Evolutionary conservation across 192 early-diverging fungal genomes (phyloP).

Genomic region (Spizellomyces sp.): DNA sequence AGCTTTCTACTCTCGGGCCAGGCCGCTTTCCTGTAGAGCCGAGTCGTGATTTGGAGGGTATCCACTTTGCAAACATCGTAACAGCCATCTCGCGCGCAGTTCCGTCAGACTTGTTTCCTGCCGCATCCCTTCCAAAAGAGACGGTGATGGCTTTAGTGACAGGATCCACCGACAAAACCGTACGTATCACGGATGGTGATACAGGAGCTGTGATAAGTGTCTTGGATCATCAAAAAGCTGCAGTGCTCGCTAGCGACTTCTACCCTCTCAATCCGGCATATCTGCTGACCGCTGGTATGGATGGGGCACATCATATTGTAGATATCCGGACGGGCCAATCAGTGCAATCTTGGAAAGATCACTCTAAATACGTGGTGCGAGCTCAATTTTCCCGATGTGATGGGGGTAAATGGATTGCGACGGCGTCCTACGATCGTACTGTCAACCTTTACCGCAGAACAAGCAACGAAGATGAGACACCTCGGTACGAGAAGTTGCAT

Average conservation of each 20-base stretch:
- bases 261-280: slow-evolving; percentile 50
- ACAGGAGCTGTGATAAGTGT: slow-evolving; percentile 42
- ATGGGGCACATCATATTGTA: slow-evolving; percentile 35
- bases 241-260: slow-evolving; percentile 64
- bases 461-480: neutral
- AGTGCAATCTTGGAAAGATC: slow-evolving; percentile 67
- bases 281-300: slow-evolving; percentile 35
- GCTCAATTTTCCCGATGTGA: slow-evolving; percentile 55
- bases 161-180: slow-evolving; percentile 63
- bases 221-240: slow-evolving; percentile 57
- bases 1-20: slow-evolving; percentile 41
- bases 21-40: slow-evolving; percentile 41
- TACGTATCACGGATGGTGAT: slow-evolving; percentile 52
- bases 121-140: slow-evolving; percentile 22
- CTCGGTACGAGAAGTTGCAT: slow-evolving; percentile 22
- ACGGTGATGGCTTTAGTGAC: slow-evolving; percentile 49
- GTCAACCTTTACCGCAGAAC: slow-evolving; percentile 59
- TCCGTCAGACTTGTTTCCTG: slow-evolving; percentile 21
- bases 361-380: slow-evolving; percentile 69
- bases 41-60: slow-evolving; percentile 33
- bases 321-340: slow-evolving; percentile 31
- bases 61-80: slow-evolving; percentile 66
- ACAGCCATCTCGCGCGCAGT: slow-evolving; percentile 41
- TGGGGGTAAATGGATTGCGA: slow-evolving; percentile 60
- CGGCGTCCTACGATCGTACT: slow-evolving; percentile 72